phyloP scores from a whole-genome alignment of 2,329 filamentous ascomycete genomes.

The Lachnellula suecica region DNA sequence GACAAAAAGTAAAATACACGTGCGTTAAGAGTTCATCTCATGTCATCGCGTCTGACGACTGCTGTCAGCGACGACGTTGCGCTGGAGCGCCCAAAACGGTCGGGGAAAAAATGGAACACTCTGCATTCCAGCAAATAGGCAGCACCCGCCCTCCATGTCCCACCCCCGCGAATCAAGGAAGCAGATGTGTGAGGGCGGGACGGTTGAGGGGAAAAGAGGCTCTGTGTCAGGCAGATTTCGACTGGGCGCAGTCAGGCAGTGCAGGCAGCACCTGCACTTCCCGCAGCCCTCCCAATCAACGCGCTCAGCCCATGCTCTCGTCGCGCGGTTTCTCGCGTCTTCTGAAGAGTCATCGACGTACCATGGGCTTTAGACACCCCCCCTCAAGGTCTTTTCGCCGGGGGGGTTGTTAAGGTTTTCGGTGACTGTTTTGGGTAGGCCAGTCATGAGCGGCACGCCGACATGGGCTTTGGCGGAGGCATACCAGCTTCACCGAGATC shows the following conservation, averaged over 20 bases:
- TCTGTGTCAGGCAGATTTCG: slow-evolving; percentile 13
- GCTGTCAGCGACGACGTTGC: no score
- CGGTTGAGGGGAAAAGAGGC: slow-evolving; percentile 5
- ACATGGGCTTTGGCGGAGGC: neutral
- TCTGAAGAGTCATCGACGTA: slow-evolving; percentile 1
- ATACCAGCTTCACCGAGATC: neutral
- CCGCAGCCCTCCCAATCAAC: neutral
- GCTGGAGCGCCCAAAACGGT: no score
- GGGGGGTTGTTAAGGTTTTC: neutral
- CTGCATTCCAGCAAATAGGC: no score
- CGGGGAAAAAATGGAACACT: neutral
- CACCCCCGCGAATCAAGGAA: neutral
- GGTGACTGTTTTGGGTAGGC: neutral
- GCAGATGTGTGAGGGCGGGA: neutral
- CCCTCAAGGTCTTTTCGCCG: neutral
- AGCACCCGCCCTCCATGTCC: neutral
- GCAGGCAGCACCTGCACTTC: slow-evolving; percentile 4
- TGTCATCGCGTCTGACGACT: no score
- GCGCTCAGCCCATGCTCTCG: neutral
- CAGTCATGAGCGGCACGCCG: neutral
- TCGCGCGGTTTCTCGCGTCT: neutral
- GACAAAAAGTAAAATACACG: neutral
- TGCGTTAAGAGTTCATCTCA: no score
- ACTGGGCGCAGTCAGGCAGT: slow-evolving; percentile 17
- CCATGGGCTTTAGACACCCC: neutral